Base-by-base conservation (phyloP, 2,329 filamentous ascomycete genomes). In the Annulohypoxylon truncatum region DNA sequence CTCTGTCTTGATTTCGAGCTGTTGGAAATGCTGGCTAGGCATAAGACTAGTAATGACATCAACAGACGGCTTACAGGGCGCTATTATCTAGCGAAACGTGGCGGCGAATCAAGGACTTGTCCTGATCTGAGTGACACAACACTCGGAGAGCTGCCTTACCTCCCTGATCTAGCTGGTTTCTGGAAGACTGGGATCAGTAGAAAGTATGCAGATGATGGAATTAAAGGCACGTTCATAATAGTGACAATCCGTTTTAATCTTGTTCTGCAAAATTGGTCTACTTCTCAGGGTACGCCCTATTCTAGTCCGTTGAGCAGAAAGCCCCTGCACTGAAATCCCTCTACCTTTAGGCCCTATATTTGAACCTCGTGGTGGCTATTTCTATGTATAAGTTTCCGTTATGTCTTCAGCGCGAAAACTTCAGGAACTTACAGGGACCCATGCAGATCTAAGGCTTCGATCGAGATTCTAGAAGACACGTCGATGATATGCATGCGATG, bases 401-500 rank as follows among this genome's bases (percentile, higher is more conserved):
- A n/a, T 20, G 38, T 26, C 29, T 18, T 35, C 6, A 35, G 9
- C 55, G 24, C 42, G 26, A 53, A 28, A 22, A 56, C 29, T 53
- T 55, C 58, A 66, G 66, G 58, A 44, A 69, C 52, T 57, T 53
- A 52, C 60, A 64, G 66, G 60, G 50, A 71, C 52, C 61, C 62
- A 61, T 60, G 66, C 46, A 68, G 54, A 33, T 61, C 22, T 59
- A 55, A 47, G 58, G 68, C 72, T 72, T 62, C 72, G 64, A 72
- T 59, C 47, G 63, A 54, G 53, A 61, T 75, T 75, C 74, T 76
- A 75, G 74, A 76, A 76, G 70, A 38, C 44, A 44, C 51, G 52
- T 63, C 59, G 64, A 71, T 57, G 57, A 61, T 54, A 53, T 67
- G 69, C 66, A 73, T 68, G 63, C 38, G 57, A 64, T 64, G 67